Conservation (phyloP, 1,139 yeast species). For the Meyerozyma athensensis region DNA sequence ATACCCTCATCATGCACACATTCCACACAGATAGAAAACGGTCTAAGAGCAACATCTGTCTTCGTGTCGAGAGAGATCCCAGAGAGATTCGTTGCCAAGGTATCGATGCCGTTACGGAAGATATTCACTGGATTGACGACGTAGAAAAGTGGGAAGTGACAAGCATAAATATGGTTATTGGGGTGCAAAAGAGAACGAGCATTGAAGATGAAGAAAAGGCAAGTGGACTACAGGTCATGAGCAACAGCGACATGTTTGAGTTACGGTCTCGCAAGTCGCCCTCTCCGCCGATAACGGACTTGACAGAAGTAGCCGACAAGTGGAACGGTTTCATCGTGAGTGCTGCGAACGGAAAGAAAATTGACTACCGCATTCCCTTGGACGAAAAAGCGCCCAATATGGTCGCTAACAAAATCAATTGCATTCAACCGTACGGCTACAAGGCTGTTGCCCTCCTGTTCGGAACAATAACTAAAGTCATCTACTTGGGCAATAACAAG, state of each 20-base stretch:
- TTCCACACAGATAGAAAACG: conserved; percentile 60
- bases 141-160: conserved; percentile 77
- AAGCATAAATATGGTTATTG: conserved; percentile 72
- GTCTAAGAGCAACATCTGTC: conserved; percentile 75
- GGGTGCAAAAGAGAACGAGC: conserved; percentile 32
- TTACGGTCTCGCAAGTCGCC: not conserved
- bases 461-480: conserved; percentile 65
- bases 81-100: conserved; percentile 88
- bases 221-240: conserved; percentile 3
- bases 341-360: conserved; percentile 55
- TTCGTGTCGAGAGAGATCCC: conserved; percentile 88
- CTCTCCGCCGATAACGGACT: not conserved
- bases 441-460: conserved; percentile 71
- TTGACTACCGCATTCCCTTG: conserved; percentile 55
- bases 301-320: conserved; percentile 18
- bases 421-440: conserved; percentile 61
- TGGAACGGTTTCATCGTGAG: conserved; percentile 84
- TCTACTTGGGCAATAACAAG: conserved; percentile 64
- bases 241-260: conserved; percentile 8
- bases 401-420: conserved; percentile 41
- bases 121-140: conserved; percentile 59
- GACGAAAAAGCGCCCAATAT: conserved; percentile 23
- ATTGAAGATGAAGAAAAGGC: conserved; percentile 13
- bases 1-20: conserved; percentile 66
- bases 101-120: conserved; percentile 68